phyloP scores from a whole-genome alignment of 768 basidiomycete genomes.

The Xerocomellus intermedius region DNA sequence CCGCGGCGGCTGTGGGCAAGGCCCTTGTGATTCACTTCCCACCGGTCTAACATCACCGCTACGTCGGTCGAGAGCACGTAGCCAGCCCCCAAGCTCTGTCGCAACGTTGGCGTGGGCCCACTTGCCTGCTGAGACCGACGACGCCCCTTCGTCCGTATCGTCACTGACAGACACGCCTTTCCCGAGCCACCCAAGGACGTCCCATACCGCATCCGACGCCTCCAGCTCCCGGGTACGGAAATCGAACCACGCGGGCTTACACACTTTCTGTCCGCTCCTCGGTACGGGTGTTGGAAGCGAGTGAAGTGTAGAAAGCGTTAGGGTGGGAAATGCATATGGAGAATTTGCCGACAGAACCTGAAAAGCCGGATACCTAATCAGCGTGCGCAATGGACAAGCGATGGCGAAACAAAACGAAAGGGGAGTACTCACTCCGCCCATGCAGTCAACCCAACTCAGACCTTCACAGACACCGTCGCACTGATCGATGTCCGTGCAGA shows the following conservation, averaged over 20 bases:
- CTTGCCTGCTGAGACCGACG: slow-evolving; percentile 29
- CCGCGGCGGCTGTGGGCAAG: slow-evolving; percentile 11
- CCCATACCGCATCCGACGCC: slow-evolving; percentile 57
- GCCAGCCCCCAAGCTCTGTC: slow-evolving; percentile 56
- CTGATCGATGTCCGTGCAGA: slow-evolving; percentile 76
- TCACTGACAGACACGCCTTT: slow-evolving; percentile 22
- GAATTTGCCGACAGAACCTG: slow-evolving; percentile 60
- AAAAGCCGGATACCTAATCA: neutral
- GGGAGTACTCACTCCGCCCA: slow-evolving; percentile 48
- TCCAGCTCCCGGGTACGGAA: slow-evolving; percentile 52
- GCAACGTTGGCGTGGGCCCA: slow-evolving; percentile 56
- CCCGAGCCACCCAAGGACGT: slow-evolving; percentile 56
- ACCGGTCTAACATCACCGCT: neutral
- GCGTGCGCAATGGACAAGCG: neutral
- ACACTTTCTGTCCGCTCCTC: slow-evolving; percentile 74
- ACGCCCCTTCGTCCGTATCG: slow-evolving; percentile 1
- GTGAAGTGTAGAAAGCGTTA: slow-evolving; percentile 82
- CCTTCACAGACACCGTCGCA: slow-evolving; percentile 67
- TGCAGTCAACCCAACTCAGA: slow-evolving; percentile 74
- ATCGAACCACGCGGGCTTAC: slow-evolving; percentile 87
- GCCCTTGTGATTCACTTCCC: neutral
- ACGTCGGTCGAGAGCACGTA: slow-evolving; percentile 46
- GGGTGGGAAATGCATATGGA: slow-evolving; percentile 83
- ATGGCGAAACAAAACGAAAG: neutral
- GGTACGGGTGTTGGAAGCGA: slow-evolving; percentile 84